Percentiles rank a stretch among this genome's conserved stretches.
These are phyloP conservation scores for Crotalaria pallida DNA, from an alignment of 306 rosid genomes.

Conservation along the genomic window DNA sequence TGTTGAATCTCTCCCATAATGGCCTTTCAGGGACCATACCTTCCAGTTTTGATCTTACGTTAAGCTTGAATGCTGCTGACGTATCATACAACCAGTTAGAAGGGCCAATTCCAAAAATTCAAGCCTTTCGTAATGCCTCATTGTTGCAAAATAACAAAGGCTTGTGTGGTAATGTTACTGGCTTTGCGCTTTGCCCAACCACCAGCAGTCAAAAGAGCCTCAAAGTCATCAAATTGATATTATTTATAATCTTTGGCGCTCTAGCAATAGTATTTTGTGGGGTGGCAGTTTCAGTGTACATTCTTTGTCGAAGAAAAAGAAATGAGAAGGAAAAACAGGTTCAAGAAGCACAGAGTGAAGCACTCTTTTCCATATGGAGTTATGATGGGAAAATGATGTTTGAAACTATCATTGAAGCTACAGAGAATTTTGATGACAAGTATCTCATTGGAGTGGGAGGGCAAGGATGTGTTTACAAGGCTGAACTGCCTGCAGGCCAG, in stretches of 20 bases:
- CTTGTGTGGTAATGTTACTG: slow-evolving; percentile 25
- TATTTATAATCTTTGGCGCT: neutral
- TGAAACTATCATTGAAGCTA: slow-evolving; percentile 28
- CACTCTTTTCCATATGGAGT: slow-evolving; percentile 20
- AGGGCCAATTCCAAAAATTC: slow-evolving; percentile 29
- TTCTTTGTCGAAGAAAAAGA: neutral
- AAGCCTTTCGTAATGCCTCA: slow-evolving; percentile 18
- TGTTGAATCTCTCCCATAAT: slow-evolving; percentile 44
- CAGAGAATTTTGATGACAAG: slow-evolving; percentile 21
- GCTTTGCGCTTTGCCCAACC: slow-evolving; percentile 18
- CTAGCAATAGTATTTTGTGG: neutral
- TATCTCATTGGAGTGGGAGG: slow-evolving; percentile 28
- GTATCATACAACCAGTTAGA: slow-evolving; percentile 33
- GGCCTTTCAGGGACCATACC: slow-evolving; percentile 40
- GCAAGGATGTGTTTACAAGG: slow-evolving; percentile 33
- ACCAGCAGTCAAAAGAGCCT: neutral
- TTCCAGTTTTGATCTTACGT: slow-evolving; percentile 1
- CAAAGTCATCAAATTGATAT: neutral
- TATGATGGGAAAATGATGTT: slow-evolving; percentile 25
- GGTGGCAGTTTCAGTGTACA: slow-evolving; percentile 14
- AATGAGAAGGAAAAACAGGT: neutral
- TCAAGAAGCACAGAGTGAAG: neutral
- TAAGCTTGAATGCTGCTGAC: slow-evolving; percentile 27
- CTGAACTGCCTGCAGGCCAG: neutral
- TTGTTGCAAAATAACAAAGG: slow-evolving; percentile 19